Base-by-base conservation (phyloP, 2,329 filamentous ascomycete genomes). In the Diplodia scrobiculata region DNA sequence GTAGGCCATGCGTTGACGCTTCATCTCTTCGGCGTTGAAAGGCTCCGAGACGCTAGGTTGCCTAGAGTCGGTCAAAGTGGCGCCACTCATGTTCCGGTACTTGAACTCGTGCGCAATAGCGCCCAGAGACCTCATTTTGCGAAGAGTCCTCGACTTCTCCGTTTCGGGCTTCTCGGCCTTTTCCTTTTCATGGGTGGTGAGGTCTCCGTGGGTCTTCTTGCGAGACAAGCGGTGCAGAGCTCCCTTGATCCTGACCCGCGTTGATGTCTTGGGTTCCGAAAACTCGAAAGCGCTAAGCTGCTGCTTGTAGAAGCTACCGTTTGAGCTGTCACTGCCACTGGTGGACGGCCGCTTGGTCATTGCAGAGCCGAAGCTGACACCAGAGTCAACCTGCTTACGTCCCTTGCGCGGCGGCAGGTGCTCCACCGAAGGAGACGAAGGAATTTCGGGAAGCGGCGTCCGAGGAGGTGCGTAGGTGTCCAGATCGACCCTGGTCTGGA, bases 331-430 rank as follows among this genome's bases (percentile, higher is more conserved):
- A 51, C 68, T 73, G 17, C 70, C 69, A 2, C 65, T 73, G 25
- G 74, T 73, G 41, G 74, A 75, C 17, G 75, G 74, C 36, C 74
- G 70, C 58, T 67, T 67, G 47, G 60, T 58, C 34, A 70, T 70
- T 32, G 76, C 73, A 32, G 75, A 76, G 59, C 79, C 80, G 71
- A 88, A 87, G 74, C 85, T 87, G 67, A 88, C 83, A 21, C 86
- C 87, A 2, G 87, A 89, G 73, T 89, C 87, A 25, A 83, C 84
- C 36, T 62, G 58, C 75, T 87, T 88, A 71, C 85, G 82, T 45
- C 78, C 77, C 70, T 82, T 83, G 64, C 78, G 76, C 54, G 34
- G 34, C 4, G 48, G 54, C 48, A 54, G 27, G 62, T 66, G 36
- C 63, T 68, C 73, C 72, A 63, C 73, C 70, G 71, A 72, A 59